Evolutionary conservation across 148 eudicot genomes (phyloP), one percentile per base, ranked within the genome.

Genomic region (Persicaria maculosa): DNA sequence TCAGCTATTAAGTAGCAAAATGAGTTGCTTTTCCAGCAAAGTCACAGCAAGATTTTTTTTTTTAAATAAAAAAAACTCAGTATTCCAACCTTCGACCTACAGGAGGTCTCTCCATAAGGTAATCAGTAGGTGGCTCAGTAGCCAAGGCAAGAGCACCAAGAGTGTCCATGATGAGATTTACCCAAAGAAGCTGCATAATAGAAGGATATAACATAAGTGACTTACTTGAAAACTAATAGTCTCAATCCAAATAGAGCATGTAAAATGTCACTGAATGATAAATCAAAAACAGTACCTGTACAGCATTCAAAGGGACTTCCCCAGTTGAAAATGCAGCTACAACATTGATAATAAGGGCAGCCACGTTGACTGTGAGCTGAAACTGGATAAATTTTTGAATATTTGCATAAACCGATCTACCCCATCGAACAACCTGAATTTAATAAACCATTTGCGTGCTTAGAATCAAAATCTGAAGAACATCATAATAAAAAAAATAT

Each of bases 351-450:
- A 71, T 64, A 5, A 85, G 85, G 22, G 87, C 85, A 12, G 87
- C 85, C 0, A 85, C 76, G 58, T 82, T 85, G 47, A 80, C 87
- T 0, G 84, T 84, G 71, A 84, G 87, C 74, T 84, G 87, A 55
- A 84, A 84, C 73, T 84, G 87, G 65, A 84, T 84, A 74, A 84
- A 84, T 36, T 84, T 84, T 45, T 84, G 87, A 59, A 84, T 84
- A 62, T 84, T 84, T 77, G 69, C 77, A 72, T 84, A 84, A 17
- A 81, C 84, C 52, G 82, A 76, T 44, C 86, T 74, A 46, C 86
- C 86, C 86, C 86, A 84, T 64, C 78, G 69, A 75, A 75, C 77
- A 46, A 75, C 77, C 77, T 75, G 72, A 36, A 65, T 25, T 31
- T 14, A 57, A 44, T n/a, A 57, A 57, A 57, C 62, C 62, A 57